phyloP scores from a whole-genome alignment of 179 eudicot species.

The Spergularia azorica region DNA sequence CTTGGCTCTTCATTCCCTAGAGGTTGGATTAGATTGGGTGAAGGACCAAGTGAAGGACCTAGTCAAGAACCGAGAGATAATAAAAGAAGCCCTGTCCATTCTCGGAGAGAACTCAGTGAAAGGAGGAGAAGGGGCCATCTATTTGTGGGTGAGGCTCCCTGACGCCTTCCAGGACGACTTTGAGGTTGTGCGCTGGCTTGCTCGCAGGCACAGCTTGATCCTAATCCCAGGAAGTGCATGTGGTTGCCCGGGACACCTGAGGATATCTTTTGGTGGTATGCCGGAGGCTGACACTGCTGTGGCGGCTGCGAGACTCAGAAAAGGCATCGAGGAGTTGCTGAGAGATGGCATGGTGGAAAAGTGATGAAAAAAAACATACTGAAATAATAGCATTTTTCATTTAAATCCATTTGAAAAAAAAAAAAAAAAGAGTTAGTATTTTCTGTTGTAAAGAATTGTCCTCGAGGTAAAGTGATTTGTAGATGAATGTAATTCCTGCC shows the following conservation, averaged over 20 bases:
- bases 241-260: conserved; percentile 77
- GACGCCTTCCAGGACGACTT: conserved; percentile 51
- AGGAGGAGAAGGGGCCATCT: conserved; percentile 99
- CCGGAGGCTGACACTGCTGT: conserved; percentile 50
- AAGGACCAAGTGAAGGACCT: conserved; percentile 65
- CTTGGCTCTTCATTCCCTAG: conserved; percentile 70
- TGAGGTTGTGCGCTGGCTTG: conserved; percentile 81
- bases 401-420: conserved; percentile 18
- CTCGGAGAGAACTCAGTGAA: conserved; percentile 66
- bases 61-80: conserved; percentile 57
- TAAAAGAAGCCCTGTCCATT: conserved; percentile 68
- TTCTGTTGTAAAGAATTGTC: conserved; percentile 15
- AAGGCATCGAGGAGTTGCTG: conserved; percentile 77
- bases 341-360: conserved; percentile 61
- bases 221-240: conserved; percentile 80
- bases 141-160: conserved; percentile 93
- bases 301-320: conserved; percentile 79
- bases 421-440: not conserved
- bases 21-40: conserved; percentile 83
- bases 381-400: conserved; percentile 6
- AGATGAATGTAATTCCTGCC: conserved; percentile 7
- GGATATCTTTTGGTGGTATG: conserved; percentile 87
- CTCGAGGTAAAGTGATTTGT: conserved; percentile 1
- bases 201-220: conserved; percentile 60
- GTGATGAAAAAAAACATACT: conserved; percentile 1